Base-by-base conservation (phyloP, 345 rosid species). In the Gossypium anomalum region DNA sequence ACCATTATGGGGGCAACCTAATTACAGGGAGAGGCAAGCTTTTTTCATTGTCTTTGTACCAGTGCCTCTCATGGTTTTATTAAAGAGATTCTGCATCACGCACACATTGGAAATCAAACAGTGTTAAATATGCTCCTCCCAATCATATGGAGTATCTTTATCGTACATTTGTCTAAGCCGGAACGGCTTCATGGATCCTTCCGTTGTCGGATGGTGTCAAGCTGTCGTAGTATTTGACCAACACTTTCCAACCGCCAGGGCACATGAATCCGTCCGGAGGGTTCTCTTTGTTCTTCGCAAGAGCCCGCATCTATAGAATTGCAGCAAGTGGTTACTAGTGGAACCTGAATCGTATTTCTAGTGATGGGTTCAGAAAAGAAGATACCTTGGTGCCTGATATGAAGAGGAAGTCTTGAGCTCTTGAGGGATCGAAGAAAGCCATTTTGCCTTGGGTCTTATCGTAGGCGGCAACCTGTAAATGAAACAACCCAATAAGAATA, bases 241-340 rank as follows among this genome's bases (percentile, higher is more conserved):
- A 44, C 44, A 61, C 66, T 15, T 94, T 65, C 98, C 98, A 94
- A 22, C 98, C 98, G 55, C 94, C 88, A 9, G 98, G 94, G 80
- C 98, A 94, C 98, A 94, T 92, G 82, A 94, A 94, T 53, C 98
- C 98, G 38, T 91, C 92, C 0, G 98, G 94, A 25, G 98, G 98
- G 78, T 81, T 92, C 83, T 94, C 98, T 62, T 89, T 90, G 90
- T 81, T 92, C 94, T 85, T 94, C 0, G 98, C 98, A 9, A 94
- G 92, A 20, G 94, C 71, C n/a, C 98, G 88, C 98, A 94, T 94
- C 98, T 92, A 87, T 23, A 62, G 38, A 59, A 72, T 12, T 16
- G 47, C 71, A 64, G 60, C 59, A 79, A 59, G 38, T 58, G 7
- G 12, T 23, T 49, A 9, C 15, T 4, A 57, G 20, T 3, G 53